phyloP scores from a whole-genome alignment of 306 rosid species.

The Nissolia schottii region DNA sequence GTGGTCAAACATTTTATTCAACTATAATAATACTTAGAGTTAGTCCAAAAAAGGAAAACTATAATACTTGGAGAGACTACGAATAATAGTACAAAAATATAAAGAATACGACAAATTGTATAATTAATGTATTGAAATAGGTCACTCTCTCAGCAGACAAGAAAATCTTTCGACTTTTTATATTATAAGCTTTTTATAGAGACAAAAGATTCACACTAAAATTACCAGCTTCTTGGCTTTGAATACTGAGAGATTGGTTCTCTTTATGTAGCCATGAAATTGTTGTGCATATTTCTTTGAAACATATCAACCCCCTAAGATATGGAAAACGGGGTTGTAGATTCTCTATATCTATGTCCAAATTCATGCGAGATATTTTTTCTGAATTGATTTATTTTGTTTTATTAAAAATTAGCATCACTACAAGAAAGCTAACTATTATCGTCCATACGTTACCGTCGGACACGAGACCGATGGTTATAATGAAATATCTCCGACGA shows the following conservation, averaged over 20 bases:
- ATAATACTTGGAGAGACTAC: constrained; percentile 8
- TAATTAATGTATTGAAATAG: constrained; percentile 7
- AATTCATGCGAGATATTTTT: background rate
- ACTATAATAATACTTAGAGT: too few species aligned
- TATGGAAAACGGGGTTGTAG: background rate
- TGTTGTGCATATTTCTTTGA: background rate
- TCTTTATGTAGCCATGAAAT: constrained; percentile 21
- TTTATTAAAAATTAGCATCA: too few species aligned
- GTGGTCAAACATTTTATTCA: constrained; percentile 34
- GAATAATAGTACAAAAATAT: constrained; percentile 33
- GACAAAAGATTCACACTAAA: background rate
- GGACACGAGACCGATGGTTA: too few species aligned
- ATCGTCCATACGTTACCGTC: too few species aligned
- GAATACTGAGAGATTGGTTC: background rate
- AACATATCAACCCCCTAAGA: background rate
- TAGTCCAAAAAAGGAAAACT: too few species aligned
- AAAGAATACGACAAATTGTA: constrained; percentile 25
- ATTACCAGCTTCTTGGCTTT: background rate
- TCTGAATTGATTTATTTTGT: background rate
- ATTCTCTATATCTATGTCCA: background rate
- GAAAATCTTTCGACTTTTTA: constrained; percentile 20
- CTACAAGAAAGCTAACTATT: too few species aligned
- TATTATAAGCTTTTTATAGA: background rate
- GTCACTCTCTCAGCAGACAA: constrained; percentile 34
- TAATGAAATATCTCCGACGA: too few species aligned